A percentile compares a stretch with the other conserved stretches of the same genome.
Conservation (phyloP, 2,329 filamentous ascomycete species). For the Tolypocladium album region DNA sequence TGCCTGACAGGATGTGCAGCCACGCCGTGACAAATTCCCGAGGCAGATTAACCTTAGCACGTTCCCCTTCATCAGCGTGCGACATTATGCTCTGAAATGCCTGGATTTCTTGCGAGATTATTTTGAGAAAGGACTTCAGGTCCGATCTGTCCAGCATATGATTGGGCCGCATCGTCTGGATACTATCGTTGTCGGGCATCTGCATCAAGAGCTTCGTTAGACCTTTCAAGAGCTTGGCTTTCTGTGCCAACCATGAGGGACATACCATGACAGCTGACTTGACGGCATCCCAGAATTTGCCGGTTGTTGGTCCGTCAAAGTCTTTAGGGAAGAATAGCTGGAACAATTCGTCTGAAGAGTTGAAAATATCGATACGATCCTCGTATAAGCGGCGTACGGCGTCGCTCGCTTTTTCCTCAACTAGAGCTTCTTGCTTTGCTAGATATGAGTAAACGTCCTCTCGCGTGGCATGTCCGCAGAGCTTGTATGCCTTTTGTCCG, state of each 20-base stretch:
- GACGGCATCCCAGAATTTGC: slow-evolving; percentile 34
- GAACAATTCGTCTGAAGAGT: slow-evolving; percentile 27
- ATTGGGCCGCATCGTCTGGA: background rate
- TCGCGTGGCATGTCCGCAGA: slow-evolving; percentile 11
- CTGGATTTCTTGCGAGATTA: slow-evolving; percentile 13
- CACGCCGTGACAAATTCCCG: slow-evolving; percentile 27
- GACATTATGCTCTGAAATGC: slow-evolving; percentile 18
- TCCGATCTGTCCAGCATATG: background rate
- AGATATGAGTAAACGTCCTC: slow-evolving; percentile 13
- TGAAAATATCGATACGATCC: slow-evolving; percentile 26
- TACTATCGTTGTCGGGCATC: slow-evolving; percentile 6
- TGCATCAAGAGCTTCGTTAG: background rate
- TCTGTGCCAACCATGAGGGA: background rate
- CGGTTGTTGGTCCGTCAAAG: slow-evolving; percentile 23
- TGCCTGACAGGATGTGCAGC: slow-evolving; percentile 28
- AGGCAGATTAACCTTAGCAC: slow-evolving; percentile 20
- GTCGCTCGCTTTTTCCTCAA: slow-evolving; percentile 13
- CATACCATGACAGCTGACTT: slow-evolving; percentile 17
- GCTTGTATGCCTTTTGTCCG: slow-evolving; percentile 16
- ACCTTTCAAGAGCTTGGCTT: background rate
- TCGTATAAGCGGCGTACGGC: slow-evolving; percentile 16
- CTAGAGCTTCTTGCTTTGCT: slow-evolving; percentile 8
- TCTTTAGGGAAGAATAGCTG: slow-evolving; percentile 28
- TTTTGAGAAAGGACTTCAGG: slow-evolving; percentile 7
- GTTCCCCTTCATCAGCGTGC: slow-evolving; percentile 14